phyloP scores from a whole-genome alignment of 257 asterid genomes.

The Osmanthus fragrans region DNA sequence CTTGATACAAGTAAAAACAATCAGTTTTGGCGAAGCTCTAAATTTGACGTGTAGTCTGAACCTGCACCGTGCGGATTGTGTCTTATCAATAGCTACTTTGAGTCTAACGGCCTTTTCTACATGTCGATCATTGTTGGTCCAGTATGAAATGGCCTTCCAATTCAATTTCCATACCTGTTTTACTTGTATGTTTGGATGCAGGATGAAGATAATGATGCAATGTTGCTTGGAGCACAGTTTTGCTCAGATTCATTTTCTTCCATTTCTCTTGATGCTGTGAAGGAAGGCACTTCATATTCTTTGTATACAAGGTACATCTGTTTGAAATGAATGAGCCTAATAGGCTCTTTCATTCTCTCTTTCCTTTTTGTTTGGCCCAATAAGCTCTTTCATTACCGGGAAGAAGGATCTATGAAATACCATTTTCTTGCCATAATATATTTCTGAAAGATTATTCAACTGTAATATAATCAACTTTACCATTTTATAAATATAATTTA shows the following conservation, averaged over 20 bases:
- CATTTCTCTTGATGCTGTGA: conserved; percentile 53
- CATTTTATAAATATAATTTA: background rate
- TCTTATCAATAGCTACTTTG: conserved; percentile 1
- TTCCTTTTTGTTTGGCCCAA: background rate
- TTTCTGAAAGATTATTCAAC: background rate
- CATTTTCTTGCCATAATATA: background rate
- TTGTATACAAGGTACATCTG: conserved; percentile 66
- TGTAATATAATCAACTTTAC: background rate
- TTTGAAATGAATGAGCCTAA: conserved; percentile 10
- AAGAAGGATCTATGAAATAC: background rate
- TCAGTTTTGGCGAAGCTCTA: background rate
- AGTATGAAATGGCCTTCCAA: background rate
- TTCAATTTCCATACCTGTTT: background rate
- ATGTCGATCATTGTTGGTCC: background rate
- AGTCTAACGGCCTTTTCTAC: background rate
- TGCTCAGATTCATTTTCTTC: conserved; percentile 89
- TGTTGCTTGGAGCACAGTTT: conserved; percentile 89
- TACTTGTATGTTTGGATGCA: conserved; percentile 26
- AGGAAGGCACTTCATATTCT: conserved; percentile 60
- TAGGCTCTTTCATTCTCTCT: conserved; percentile 2
- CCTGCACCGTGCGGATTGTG: background rate
- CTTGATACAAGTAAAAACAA: conserved; percentile 10
- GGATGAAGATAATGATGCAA: conserved; percentile 94
- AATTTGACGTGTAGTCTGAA: background rate
- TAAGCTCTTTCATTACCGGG: background rate